These are phyloP conservation scores for Pulveroboletus ravenelii DNA, from an alignment of 768 basidiomycete genomes.

Conservation along the genomic window DNA sequence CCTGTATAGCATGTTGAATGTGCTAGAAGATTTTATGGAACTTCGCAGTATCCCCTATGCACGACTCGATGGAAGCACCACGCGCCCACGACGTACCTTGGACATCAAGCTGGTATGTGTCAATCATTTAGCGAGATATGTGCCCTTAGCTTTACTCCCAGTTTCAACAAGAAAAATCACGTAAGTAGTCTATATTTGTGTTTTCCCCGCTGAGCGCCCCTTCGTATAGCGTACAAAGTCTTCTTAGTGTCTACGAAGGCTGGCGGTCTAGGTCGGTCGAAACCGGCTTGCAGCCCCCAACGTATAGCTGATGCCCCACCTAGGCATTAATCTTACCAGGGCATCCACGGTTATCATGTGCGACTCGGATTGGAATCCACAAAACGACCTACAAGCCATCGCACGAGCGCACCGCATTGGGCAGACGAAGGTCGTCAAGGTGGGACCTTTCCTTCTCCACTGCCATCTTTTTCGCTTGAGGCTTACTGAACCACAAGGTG, in stretches of 20 bases:
- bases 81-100: slow-evolving; percentile 49
- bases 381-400: slow-evolving; percentile 83
- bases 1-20: slow-evolving; percentile 54
- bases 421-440: slow-evolving; percentile 67
- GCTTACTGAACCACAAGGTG: slow-evolving; percentile 37
- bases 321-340: slow-evolving; percentile 78
- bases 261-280: slow-evolving; percentile 55
- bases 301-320: slow-evolving; percentile 18
- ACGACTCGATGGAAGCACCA: slow-evolving; percentile 53
- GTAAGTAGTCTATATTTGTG: slow-evolving; percentile 31
- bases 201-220: slow-evolving; percentile 2
- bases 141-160: slow-evolving; percentile 18
- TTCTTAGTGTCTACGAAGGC: slow-evolving; percentile 70
- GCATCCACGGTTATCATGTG: slow-evolving; percentile 80
- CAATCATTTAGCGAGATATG: neutral
- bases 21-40: slow-evolving; percentile 63
- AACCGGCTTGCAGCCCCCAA: neutral
- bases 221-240: slow-evolving; percentile 50
- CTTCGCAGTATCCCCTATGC: slow-evolving; percentile 56
- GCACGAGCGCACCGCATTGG: slow-evolving; percentile 81
- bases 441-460: slow-evolving; percentile 20
- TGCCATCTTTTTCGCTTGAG: neutral
- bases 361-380: slow-evolving; percentile 65
- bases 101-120: slow-evolving; percentile 51
- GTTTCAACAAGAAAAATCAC: slow-evolving; percentile 57